Base-by-base conservation (phyloP, 2,329 filamentous ascomycete genomes). In the Phaeomoniella chlamydospora region DNA sequence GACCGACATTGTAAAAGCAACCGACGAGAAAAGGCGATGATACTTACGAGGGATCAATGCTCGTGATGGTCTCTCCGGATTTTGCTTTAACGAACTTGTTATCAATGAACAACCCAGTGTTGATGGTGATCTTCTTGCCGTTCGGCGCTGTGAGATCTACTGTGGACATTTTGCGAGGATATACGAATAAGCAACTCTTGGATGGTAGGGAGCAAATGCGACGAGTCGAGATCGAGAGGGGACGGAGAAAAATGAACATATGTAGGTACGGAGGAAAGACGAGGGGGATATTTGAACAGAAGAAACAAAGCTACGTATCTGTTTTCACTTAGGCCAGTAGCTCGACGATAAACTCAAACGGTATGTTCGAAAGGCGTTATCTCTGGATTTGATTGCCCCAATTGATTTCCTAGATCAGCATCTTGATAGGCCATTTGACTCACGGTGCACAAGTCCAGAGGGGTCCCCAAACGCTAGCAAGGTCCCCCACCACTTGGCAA, bases 131-230 rank as follows among this genome's bases (percentile, higher is more conserved):
- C 47, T 71, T 76, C 55, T 62, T 67, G 47, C 80, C 81, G 57
- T 88, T 88, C 3, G 82, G 82, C 34, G 82, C 80, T 5, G 69
- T 80, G 39, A 88, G 68, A 49, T 83, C 68, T 19, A 59, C 47
- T 29, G 52, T 54, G 3, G 58, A 50, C 57, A 61, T 61, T 33
- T 44, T 47, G 48, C 22, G 22, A 26, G 22, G n/a, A 26, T 26
- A n/a, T 26, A 6, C n/a, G 6, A n/a, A 26, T 26, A 26, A 9
- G 9, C 6, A n/a, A 9, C n/a, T 6, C 22, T 26, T 26, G 9
- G 22, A n/a, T 26, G 22, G 6, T 26, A 26, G 6, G 22, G 9
- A 9, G 6, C 9, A 6, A 26, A 26, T 26, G n/a, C 22, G 22
- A 26, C 9, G 22, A 26, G 9, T 26, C n/a, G 22, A 26, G 22